Evolutionary conservation across 306 rosid genomes (phyloP), one percentile per base, ranked within the genome.

Genomic region (Prunus mongolica): DNA sequence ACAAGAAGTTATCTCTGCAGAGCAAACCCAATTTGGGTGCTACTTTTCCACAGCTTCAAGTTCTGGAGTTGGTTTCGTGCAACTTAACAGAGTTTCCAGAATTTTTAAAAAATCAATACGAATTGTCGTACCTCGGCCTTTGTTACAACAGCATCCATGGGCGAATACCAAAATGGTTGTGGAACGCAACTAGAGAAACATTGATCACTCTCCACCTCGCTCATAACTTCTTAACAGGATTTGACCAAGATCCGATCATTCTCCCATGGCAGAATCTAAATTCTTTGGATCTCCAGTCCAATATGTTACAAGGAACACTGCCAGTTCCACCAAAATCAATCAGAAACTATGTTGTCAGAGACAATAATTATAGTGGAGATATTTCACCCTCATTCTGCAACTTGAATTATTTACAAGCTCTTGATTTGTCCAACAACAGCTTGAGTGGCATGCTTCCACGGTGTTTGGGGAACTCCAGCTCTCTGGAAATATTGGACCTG

Each of bases 141-240:
- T 10, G 60, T 74, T n/a, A 28, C 11, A 72, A 72, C 75, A 67
- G 46, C 62, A n/a, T 86, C 5, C 75, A 71, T 1, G 85, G 93
- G 16, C 79, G 32, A 22, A 10, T 88, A 18, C 86, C 87, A 18
- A 79, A 63, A 66, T 38, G 76, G 80, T 7, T 73, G 13, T 73
- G 61, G 74, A 56, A 38, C 24, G 51, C 41, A 69, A 72, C 68
- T 32, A 30, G 64, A 79, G 74, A 79, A 64, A 22, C 69, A 9
- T n/a, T 73, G 78, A 2, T 11, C 41, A 72, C 54, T 2, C 30
- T 28, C 30, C 30, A 28, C 16, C 30, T 79, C 14, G 14, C 19
- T 45, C 18, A 34, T 44, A 79, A 79, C 8, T 58, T 38, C 8
- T 16, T 79, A 13, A 72, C 78, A 0, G 74, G 82, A 2, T 75